Percentiles rank a stretch among this genome's conserved stretches.
Conservation (phyloP, 2,329 filamentous ascomycete species). For the Bisporella sp. region DNA sequence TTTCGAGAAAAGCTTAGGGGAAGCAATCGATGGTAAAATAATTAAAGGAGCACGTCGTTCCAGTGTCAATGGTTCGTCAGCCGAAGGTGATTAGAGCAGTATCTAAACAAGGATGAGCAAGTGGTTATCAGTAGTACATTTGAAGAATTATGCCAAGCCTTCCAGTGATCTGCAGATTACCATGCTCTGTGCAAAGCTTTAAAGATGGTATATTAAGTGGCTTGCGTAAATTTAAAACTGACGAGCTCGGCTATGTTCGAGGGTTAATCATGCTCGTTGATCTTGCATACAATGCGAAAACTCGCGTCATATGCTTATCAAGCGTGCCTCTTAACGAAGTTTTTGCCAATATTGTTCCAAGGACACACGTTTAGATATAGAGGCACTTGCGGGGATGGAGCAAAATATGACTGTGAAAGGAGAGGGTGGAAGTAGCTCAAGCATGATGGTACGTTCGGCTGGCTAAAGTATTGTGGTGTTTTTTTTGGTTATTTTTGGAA, state of each 20-base stretch:
- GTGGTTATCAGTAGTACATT: background rate
- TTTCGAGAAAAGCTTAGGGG: background rate
- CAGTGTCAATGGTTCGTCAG: background rate
- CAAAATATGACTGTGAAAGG: slow-evolving; percentile 5
- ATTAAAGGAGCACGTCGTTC: background rate
- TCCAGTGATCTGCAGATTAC: background rate
- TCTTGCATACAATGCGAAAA: slow-evolving; percentile 10
- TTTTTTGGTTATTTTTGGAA: too few relatives aligned
- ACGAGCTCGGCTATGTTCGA: slow-evolving; percentile 9
- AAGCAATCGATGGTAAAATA: background rate
- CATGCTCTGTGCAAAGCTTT: background rate
- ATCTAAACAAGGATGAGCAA: background rate
- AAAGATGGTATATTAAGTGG: background rate
- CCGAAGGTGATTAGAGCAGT: background rate
- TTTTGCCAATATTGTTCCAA: slow-evolving; percentile 8
- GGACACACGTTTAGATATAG: background rate
- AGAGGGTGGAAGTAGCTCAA: slow-evolving; percentile 9
- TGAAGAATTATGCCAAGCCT: background rate
- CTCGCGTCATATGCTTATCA: slow-evolving; percentile 8
- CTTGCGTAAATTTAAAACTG: slow-evolving; percentile 4
- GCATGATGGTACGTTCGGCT: slow-evolving; percentile 6
- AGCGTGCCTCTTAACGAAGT: slow-evolving; percentile 6
- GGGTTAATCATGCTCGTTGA: slow-evolving; percentile 10
- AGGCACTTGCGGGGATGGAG: background rate
- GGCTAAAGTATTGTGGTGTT: too few relatives aligned